phyloP scores from a whole-genome alignment of 2,329 filamentous ascomycete genomes.

The Xylariaceae sp. region DNA sequence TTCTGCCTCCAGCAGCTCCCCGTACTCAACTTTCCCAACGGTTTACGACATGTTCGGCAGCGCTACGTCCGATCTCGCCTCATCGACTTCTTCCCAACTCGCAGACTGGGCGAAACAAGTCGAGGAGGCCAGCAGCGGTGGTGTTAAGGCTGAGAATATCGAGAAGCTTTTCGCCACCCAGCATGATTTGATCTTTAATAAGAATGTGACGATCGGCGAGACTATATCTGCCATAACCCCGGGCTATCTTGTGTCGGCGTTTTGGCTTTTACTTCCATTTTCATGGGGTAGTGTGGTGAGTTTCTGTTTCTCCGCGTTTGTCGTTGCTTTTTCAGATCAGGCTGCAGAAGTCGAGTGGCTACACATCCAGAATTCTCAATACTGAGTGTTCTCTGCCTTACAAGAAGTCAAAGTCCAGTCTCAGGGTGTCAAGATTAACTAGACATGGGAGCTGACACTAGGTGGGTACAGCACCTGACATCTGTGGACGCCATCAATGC shows the following conservation, averaged over 20 bases:
- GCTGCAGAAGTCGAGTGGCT: too few species aligned
- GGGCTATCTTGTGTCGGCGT: slow-evolving; percentile 33
- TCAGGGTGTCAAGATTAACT: too few species aligned
- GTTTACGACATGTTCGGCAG: slow-evolving; percentile 34
- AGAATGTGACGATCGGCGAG: slow-evolving; percentile 44
- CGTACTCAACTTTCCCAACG: slow-evolving; percentile 33
- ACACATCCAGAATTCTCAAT: too few species aligned
- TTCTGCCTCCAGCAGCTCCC: slow-evolving; percentile 15
- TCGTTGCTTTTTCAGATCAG: too few species aligned
- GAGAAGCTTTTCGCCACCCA: slow-evolving; percentile 41
- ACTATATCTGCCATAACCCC: slow-evolving; percentile 35
- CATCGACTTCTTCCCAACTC: slow-evolving; percentile 23
- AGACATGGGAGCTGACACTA: too few species aligned
- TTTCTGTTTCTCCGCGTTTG: too few species aligned
- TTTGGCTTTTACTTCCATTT: slow-evolving; percentile 37
- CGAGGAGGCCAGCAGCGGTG: slow-evolving; percentile 24
- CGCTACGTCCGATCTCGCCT: slow-evolving; percentile 20
- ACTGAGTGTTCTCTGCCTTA: too few species aligned
- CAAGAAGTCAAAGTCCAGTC: too few species aligned
- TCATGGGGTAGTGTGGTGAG: slow-evolving; percentile 35
- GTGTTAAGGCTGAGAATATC: slow-evolving; percentile 30
- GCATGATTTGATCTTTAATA: slow-evolving; percentile 45
- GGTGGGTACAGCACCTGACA: slow-evolving; percentile 28
- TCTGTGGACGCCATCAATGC: slow-evolving; percentile 32
- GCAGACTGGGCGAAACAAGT: slow-evolving; percentile 30